Conservation (phyloP, 805 yeast species). For the Lipomyces lipofer region DNA sequence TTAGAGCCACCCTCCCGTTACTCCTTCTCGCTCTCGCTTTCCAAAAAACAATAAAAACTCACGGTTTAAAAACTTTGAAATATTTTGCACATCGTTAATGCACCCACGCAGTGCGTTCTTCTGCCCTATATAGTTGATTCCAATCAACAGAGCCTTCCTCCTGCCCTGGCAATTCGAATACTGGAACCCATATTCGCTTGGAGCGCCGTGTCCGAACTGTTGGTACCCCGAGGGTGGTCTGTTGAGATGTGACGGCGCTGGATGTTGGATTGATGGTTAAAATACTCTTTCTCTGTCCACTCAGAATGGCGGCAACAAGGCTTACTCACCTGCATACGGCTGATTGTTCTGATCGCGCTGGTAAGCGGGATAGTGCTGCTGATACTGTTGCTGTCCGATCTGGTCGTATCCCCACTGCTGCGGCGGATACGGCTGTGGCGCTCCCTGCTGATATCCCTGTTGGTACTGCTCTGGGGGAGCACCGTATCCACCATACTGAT, state of each 20-base stretch:
- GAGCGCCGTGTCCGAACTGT: slow-evolving; percentile 37
- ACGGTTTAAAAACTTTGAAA: slow-evolving; percentile 35
- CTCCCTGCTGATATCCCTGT: background rate
- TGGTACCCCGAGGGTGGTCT: slow-evolving; percentile 38
- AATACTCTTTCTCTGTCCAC: slow-evolving; percentile 6
- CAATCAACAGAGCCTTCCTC: slow-evolving; percentile 73
- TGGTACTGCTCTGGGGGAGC: background rate
- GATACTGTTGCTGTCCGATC: background rate
- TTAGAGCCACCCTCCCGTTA: too few species aligned
- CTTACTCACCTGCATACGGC: background rate
- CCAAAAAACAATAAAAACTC: background rate
- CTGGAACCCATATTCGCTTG: slow-evolving; percentile 46
- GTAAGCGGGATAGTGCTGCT: background rate
- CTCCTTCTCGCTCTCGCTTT: too few species aligned
- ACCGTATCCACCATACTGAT: background rate
- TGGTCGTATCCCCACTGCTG: slow-evolving; percentile 21
- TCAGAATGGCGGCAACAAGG: background rate
- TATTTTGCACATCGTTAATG: slow-evolving; percentile 70
- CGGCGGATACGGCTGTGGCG: slow-evolving; percentile 26
- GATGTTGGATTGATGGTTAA: too few species aligned
- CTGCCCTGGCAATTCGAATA: slow-evolving; percentile 72
- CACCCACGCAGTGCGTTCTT: slow-evolving; percentile 68
- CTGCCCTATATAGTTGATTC: slow-evolving; percentile 74
- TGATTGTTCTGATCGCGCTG: background rate
- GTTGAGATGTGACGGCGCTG: slow-evolving; percentile 17